Evolutionary conservation across 306 rosid species (phyloP), one percentile per base, ranked within the genome.

Genomic region (Cucurbita maxima): DNA sequence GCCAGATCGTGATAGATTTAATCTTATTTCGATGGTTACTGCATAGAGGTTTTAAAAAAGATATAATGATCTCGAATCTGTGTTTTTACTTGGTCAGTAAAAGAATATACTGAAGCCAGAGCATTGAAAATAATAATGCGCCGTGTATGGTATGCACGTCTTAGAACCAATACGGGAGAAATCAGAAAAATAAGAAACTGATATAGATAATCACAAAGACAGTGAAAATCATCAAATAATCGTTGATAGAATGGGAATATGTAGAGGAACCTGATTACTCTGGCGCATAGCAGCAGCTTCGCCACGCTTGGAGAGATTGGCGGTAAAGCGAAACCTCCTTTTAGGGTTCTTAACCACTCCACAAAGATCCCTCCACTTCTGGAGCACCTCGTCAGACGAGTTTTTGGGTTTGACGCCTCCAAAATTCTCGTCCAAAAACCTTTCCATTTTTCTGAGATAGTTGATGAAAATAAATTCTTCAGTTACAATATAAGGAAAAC

Each of bases 241-340:
- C 30, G 52, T 40, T 37, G 58, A 66, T 22, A n/a, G 8, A 22
- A 30, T 7, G 20, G 48, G 47, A 55, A 47, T 40, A 9, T 0
- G 16, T 40, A 13, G 14, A 45, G n/a, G 59, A 9, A 88, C 97
- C 92, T 87, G 84, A 79, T 89, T 86, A 79, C 86, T 82, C 7
- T 78, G 85, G 77, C 99, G 99, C 92, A 91, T 94, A 71, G 85
- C 92, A 51, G 84, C 95, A 2, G 92, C 97, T 79, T 91, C 89
- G 43, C 0, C 38, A 10, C 96, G 87, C 81, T 89, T 89, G 76
- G 81, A 0, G 73, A 93, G 88, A 84, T 93, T 90, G 36, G 98
- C 97, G 10, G 97, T 90, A 81, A 90, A 93, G 13, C 98, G 97
- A 77, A 93, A 93, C 45, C 98, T 66, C 66, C 94, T 68, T 77